Evolutionary conservation across 495 filamentous ascomycete species (phyloP), one percentile per base, ranked within the genome.

Genomic region (Durotheca rogersii): DNA sequence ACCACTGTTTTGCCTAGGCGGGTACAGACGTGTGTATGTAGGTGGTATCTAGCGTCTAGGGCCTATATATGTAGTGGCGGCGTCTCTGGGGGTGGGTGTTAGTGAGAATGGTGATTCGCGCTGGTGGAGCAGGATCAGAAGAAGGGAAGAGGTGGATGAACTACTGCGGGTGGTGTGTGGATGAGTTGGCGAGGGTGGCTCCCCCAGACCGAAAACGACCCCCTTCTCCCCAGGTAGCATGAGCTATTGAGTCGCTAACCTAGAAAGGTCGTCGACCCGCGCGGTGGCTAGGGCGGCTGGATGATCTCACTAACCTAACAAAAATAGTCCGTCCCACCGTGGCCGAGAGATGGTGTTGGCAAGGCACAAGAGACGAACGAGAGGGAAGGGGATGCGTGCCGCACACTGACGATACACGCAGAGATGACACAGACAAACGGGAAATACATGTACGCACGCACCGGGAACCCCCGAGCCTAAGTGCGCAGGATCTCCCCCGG

Each of bases 241-340:
- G 41, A 53, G 56, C 50, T 59, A 59, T 59, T 59, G 50, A 59
- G 45, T 54, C 45, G 50, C 56, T 59, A 59, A 36, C 56, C 50
- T 39, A 51, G 46, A 37, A 37, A 29, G 14, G 39, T 37, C 32
- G 50, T 21, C 41, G 53, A 47, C 46, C 42, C 51, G 50, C 29
- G 37, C 40, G 51, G 56, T 54, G 46, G 56, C 50, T 54, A 53
- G 37, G 41, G 41, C 47, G 45, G 45, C 40, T 51, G 50, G 51
- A 51, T 38, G 56, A 59, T 59, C 50, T 59, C 56, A 44, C 56
- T 54, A 51, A 34, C 31, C 34, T 11, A 37, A 48, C 19, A 32
- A 36, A 21, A 15, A 7, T 20, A 20, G 41, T 39, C 51, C 56
- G 37, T 50, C 40, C 49, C 37, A 40, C 19, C 51, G 36, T 41